Evolutionary conservation across 140 eudicot genomes (phyloP), one percentile per base, ranked within the genome.

Genomic region (Oenanthe javanica): DNA sequence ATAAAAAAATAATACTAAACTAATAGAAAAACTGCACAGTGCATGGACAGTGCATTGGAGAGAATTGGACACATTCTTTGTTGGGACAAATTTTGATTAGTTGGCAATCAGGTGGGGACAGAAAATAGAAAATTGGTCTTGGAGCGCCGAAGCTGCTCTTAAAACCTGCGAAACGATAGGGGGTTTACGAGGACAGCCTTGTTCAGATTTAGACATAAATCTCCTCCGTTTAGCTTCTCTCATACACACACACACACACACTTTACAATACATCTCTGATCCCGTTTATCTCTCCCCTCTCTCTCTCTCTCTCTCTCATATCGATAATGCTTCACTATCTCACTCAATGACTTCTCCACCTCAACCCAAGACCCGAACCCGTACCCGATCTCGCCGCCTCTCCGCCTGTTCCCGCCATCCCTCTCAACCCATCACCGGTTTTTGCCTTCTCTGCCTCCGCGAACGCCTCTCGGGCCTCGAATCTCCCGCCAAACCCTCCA

Each of bases 331-430:
- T 23, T 3, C 66, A 51, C 76, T 13, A 63, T 49, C 69, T 72
- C 84, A 67, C 19, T n/a, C 82, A 54, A 83, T 88, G 89, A 69
- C 85, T 72, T 79, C 48, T 48, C 85, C 79, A 70, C 76, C 79
- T 79, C 90, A 84, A 76, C 79, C 86, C 86, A 87, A 83, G 77
- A 81, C 88, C 63, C 84, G 76, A 15, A 63, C 70, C 88, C 88
- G 90, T 19, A 40, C 57, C 77, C 88, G 89, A 13, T 12, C 87
- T 11, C 93, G 97, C 84, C 92, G 92, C 54, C 86, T 79, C 83
- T 83, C 96, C 77, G 85, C 91, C 76, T 95, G 99, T 80, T 85
- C 84, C 89, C 99, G 94, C 72, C 99, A 95, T 83, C 97, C 97
- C 25, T 82, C 86, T 50, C 89, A 91, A n/a, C 90, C 97, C 0